Base-by-base conservation (phyloP, 164 flowering plant genomes). In the Santalum album region DNA sequence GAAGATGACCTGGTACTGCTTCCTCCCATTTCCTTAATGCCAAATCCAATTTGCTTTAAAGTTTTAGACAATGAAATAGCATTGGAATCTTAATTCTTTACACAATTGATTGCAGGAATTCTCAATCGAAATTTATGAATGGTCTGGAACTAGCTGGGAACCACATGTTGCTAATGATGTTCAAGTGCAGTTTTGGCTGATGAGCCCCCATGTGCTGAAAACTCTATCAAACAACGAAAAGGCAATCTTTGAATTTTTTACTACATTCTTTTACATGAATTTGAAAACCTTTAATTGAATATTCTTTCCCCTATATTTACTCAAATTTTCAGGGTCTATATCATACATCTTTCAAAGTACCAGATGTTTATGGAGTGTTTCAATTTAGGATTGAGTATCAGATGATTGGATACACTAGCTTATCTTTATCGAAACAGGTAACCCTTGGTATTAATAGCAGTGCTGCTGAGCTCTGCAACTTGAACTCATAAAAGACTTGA, bases 201-300 rank as follows among this genome's bases (percentile, higher is more conserved):
- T 94, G 99, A 94, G 97, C 64, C 96, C 99, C 45, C 90, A 94
- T 73, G 95, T 90, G 32, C 58, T 94, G 82, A 90, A 87, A 68
- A 86, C 74, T 22, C 65, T 94, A 58, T 75, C 87, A n/a, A 79
- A 82, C 24, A 72, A 87, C 64, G 32, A 74, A 62, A 87, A 87
- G 95, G 99, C 86, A n/a, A n/a, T n/a, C n/a, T n/a, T n/a, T n/a
- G n/a, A n/a, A n/a, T n/a, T n/a, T 29, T 29, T 29, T 29, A 3
- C 9, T 29, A 3, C 34, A 29, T 29, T 29, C 9, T 29, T 29
- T 29, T n/a, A n/a, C n/a, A n/a, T n/a, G n/a, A n/a, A n/a, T n/a
- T n/a, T n/a, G n/a, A n/a, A n/a, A n/a, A n/a, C n/a, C n/a, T n/a
- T n/a, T n/a, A n/a, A n/a, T n/a, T n/a, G n/a, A n/a, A 3, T 9